Conservation (phyloP, 106 monocot genomes). For the Apostasia shenzhenica region DNA sequence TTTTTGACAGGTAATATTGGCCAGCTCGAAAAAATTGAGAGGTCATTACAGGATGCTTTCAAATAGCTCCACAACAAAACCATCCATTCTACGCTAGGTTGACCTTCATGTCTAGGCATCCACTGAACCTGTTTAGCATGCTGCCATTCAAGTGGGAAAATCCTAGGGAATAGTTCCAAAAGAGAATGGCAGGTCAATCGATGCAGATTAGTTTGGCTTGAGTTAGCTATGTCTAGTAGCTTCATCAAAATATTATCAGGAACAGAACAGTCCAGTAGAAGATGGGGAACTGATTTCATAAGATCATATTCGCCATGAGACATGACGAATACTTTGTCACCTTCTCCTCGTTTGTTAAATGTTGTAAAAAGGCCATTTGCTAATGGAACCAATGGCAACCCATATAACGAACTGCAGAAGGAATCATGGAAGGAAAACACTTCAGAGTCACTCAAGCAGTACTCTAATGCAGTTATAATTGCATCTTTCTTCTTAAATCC, state of each 20-base stretch:
- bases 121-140: conserved; percentile 62
- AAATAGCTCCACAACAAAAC: conserved; percentile 79
- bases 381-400: conserved; percentile 78
- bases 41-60: conserved; percentile 62
- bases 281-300: conserved; percentile 53
- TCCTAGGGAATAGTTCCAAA: conserved; percentile 73
- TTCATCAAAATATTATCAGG: conserved; percentile 50
- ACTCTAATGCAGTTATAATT: conserved; percentile 51
- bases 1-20: conserved; percentile 81
- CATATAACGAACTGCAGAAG: conserved; percentile 26
- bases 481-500: conserved; percentile 55
- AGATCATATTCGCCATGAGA: conserved; percentile 64
- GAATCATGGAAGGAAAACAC: conserved; percentile 30
- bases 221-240: conserved; percentile 54
- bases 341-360: conserved; percentile 56
- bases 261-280: conserved; percentile 57
- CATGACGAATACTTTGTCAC: conserved; percentile 71
- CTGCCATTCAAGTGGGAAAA: conserved; percentile 90
- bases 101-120: conserved; percentile 58
- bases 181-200: conserved; percentile 67
- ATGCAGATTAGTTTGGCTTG: conserved; percentile 51
- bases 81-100: conserved; percentile 91
- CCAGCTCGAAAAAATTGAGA: conserved; percentile 70
- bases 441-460: conserved; percentile 78
- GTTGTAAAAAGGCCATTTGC: conserved; percentile 67